phyloP scores from a whole-genome alignment of 164 flowering plant genomes.

The Platanus orientalis region DNA sequence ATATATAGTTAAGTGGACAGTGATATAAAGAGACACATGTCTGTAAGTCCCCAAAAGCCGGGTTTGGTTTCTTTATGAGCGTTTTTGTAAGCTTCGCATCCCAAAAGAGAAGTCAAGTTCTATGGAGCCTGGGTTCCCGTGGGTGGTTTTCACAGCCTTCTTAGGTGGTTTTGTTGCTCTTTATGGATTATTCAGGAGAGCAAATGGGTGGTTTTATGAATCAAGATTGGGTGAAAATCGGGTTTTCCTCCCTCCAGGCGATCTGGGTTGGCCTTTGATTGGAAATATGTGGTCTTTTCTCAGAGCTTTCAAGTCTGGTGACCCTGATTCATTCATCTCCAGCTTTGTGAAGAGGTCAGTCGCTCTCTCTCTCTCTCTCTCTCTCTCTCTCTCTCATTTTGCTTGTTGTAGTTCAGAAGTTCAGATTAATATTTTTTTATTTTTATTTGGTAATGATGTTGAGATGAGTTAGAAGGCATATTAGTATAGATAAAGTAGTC shows the following conservation, averaged over 20 bases:
- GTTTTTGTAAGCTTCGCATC: too few species aligned
- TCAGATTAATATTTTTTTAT: too few species aligned
- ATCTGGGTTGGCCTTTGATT: constrained; percentile 77
- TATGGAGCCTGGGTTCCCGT: constrained; percentile 7
- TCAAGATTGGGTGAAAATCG: constrained; percentile 42
- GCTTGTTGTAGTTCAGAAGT: too few species aligned
- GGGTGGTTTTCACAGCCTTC: constrained; percentile 1
- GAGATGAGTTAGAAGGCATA: too few species aligned
- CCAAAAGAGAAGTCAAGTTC: too few species aligned
- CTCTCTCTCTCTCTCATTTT: constrained; percentile 12
- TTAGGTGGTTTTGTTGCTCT: constrained; percentile 24
- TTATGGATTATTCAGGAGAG: constrained; percentile 29
- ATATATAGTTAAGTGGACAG: too few species aligned
- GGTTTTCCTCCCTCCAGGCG: constrained; percentile 72
- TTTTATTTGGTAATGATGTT: too few species aligned
- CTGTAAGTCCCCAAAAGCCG: too few species aligned
- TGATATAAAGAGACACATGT: too few species aligned
- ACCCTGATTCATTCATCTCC: constrained; percentile 79
- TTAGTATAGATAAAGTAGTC: too few species aligned
- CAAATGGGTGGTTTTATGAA: constrained; percentile 56
- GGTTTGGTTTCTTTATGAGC: too few species aligned
- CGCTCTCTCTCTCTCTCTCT: constrained; percentile 10
- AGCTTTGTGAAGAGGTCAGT: constrained; percentile 49
- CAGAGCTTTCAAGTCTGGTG: constrained; percentile 60
- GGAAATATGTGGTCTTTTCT: constrained; percentile 88